Evolutionary conservation across 208 protist species (phyloP).

Genomic region (Trypanosoma theileri): DNA sequence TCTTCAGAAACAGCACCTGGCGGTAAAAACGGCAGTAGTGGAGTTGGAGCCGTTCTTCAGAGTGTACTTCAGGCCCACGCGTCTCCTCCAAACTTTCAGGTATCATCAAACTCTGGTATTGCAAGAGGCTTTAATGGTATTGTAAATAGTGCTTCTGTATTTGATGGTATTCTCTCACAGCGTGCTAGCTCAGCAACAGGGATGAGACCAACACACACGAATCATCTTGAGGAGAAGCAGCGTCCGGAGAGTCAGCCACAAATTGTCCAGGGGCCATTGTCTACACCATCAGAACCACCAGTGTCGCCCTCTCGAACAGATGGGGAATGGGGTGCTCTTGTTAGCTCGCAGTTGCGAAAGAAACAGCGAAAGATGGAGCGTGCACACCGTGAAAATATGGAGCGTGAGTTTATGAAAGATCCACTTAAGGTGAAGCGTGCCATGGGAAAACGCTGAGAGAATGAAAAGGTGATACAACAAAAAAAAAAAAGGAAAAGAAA

Average conservation of each 20-base stretch:
- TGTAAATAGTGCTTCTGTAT: background rate
- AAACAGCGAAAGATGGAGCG: constrained; percentile 71
- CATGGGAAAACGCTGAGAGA: background rate
- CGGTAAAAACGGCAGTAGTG: constrained; percentile 16
- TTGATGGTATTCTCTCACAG: background rate
- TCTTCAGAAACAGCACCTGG: constrained; percentile 31
- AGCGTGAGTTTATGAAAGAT: constrained; percentile 65
- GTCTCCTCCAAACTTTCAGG: constrained; percentile 15
- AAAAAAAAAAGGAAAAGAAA: background rate
- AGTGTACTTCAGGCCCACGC: constrained; percentile 40
- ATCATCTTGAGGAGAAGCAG: background rate
- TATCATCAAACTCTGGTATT: background rate
- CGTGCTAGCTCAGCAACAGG: background rate
- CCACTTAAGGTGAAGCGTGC: constrained; percentile 64
- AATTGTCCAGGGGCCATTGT: constrained; percentile 11
- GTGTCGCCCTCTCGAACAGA: background rate
- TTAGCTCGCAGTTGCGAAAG: constrained; percentile 62
- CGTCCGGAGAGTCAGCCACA: constrained; percentile 20
- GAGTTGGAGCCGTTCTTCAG: constrained; percentile 39
- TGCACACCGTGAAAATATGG: constrained; percentile 49
- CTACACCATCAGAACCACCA: background rate
- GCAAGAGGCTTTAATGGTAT: background rate
- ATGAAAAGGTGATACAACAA: background rate
- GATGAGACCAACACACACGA: background rate
- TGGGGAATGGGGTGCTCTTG: constrained; percentile 52